Base-by-base conservation (phyloP, 495 filamentous ascomycete genomes). In the Xanthoparmelia taractica region DNA sequence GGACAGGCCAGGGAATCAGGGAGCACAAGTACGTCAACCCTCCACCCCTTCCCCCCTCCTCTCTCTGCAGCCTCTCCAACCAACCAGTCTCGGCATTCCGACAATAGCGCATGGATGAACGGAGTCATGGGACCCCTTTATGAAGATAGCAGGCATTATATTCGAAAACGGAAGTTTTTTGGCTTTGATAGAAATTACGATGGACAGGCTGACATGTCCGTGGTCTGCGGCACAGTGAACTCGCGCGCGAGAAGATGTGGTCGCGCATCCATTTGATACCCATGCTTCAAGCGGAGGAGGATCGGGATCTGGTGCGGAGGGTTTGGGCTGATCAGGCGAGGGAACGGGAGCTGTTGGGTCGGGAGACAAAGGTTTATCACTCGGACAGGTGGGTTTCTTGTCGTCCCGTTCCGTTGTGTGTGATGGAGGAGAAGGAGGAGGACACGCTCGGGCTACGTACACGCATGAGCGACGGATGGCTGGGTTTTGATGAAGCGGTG, bases 231-330 rank as follows among this genome's bases (percentile, higher is more conserved):
- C n/a, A 61, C 68, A 97, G 93, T 72, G 94, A 98, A 73, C 88
- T 95, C 65, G 89, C 86, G 59, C 90, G 94, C 54, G 94, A 98
- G 72, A 98, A 98, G 80, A 92, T 96, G 83, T 98, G 94, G 94
- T 81, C 87, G 52, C 87, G 94, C 68, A 92, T 97, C 69, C 84
- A 98, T 73, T 79, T 98, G 57, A 91, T 91, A 72, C 94, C 94
- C 37, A 75, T 94, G 66, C 85, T 98, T 58, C 92, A 97, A 71
- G 94, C 94, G 61, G 94, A 98, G 73, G 89, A 93, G 71, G 94
- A 98, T 79, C 87, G 94, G 56, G 94, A 98, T 78, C 85, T 90
- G 71, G 92, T 95, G 67, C 83, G 94, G 55, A 78, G 92, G 67
- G 80, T 91, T 72, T 84, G 85, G 61, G 94, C 95, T 57, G 89